Conservation (phyloP, 2,329 filamentous ascomycete species). For the Elsinoe australis region DNA sequence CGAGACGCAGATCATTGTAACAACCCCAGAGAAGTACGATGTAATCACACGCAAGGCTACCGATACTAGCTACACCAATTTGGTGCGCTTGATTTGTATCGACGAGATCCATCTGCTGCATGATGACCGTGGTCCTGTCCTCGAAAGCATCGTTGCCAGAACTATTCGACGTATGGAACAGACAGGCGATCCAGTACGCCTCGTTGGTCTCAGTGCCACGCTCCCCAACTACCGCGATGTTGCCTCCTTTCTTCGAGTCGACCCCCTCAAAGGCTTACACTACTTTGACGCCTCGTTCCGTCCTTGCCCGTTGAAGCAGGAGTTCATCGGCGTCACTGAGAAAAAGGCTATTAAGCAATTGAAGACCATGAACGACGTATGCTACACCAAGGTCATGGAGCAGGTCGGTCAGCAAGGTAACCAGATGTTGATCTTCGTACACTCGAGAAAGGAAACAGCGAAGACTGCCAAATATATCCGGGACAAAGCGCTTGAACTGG, state of each 20-base stretch:
- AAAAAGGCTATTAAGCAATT: constrained; percentile 98
- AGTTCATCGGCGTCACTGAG: constrained; percentile 95
- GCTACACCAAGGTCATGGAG: constrained; percentile 93
- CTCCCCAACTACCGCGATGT: constrained; percentile 96
- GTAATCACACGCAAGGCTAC: constrained; percentile 97
- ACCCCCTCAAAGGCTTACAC: constrained; percentile 77
- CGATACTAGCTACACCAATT: constrained; percentile 90
- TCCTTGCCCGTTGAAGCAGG: constrained; percentile 89
- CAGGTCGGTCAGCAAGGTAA: constrained; percentile 89
- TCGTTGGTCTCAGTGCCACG: constrained; percentile 88
- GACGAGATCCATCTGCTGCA: constrained; percentile 97
- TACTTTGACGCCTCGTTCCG: constrained; percentile 93
- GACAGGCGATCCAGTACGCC: constrained; percentile 83
- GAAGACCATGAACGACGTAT: constrained; percentile 99
- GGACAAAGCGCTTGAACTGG: constrained; percentile 93
- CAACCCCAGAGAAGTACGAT: constrained; percentile 98
- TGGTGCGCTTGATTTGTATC: constrained; percentile 93
- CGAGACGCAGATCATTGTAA: constrained; percentile 96
- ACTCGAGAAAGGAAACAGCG: constrained; percentile 94
- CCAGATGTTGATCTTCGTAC: constrained; percentile 98
- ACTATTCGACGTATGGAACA: constrained; percentile 91
- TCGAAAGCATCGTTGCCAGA: constrained; percentile 93
- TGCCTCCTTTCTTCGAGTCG: constrained; percentile 86
- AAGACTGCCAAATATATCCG: constrained; percentile 95
- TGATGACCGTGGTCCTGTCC: constrained; percentile 90